These are phyloP conservation scores for Cryptosporidium felis DNA, from an alignment of 169 alveolate species.

Conservation along the genomic window DNA sequence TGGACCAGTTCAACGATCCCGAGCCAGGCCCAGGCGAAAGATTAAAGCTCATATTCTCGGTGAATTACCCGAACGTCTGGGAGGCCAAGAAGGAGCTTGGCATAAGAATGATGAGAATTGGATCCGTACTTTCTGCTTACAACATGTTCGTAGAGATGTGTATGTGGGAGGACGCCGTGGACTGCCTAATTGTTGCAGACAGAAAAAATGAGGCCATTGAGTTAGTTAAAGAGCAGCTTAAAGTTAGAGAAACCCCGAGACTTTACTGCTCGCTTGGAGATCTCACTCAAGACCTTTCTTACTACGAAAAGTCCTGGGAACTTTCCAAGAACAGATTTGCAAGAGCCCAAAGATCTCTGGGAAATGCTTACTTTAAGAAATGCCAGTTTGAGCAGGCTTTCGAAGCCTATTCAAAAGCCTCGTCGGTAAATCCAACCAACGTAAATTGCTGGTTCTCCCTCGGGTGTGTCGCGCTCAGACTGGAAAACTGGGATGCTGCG, in stretches of 20 bases:
- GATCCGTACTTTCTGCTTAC: conserved; percentile 85
- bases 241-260: conserved; percentile 82
- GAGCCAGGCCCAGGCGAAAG: conserved; percentile 78
- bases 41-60: conserved; percentile 73
- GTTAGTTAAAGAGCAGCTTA: conserved; percentile 81
- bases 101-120: conserved; percentile 79
- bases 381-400: conserved; percentile 78
- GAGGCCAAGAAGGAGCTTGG: conserved; percentile 81
- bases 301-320: conserved; percentile 88
- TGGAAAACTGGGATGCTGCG: conserved; percentile 80
- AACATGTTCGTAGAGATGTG: conserved; percentile 83
- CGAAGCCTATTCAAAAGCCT: conserved; percentile 84
- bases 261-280: conserved; percentile 89
- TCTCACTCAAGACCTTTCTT: conserved; percentile 78
- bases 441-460: conserved; percentile 88
- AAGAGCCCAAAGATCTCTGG: conserved; percentile 90
- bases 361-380: conserved; percentile 75
- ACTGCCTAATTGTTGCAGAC: conserved; percentile 85
- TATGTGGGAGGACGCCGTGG: conserved; percentile 90
- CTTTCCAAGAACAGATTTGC: conserved; percentile 84
- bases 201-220: conserved; percentile 82
- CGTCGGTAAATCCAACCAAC: conserved; percentile 83
- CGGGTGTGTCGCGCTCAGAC: conserved; percentile 86
- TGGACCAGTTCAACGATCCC: conserved; percentile 83
- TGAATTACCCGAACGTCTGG: conserved; percentile 80